A percentile compares a stretch with the other conserved stretches of the same genome.
Evolutionary conservation across 768 basidiomycete genomes (phyloP).

Genomic region (Tulasnella sp.): DNA sequence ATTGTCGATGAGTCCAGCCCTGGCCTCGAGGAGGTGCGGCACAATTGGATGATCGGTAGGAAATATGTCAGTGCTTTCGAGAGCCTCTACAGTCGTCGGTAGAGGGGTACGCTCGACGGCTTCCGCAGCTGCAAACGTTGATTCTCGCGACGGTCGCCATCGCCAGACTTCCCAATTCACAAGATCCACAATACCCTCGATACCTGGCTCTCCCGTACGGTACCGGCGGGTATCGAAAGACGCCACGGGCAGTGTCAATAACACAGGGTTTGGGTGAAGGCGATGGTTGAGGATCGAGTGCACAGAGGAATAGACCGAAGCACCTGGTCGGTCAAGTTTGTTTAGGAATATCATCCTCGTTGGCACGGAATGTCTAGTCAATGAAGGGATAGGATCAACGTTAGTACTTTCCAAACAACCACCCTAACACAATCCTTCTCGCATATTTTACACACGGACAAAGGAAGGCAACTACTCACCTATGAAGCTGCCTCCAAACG

Average conservation of each 20-base stretch:
- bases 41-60: conserved; percentile 51
- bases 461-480: conserved; percentile 41
- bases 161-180: conserved; percentile 76
- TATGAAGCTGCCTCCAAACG: conserved; percentile 77
- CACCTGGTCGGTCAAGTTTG: conserved; percentile 78
- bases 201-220: conserved; percentile 60
- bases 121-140: conserved; percentile 26
- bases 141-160: conserved; percentile 45
- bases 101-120: conserved; percentile 27
- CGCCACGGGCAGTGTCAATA: conserved; percentile 60
- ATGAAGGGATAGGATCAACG: background rate
- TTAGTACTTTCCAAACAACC: background rate
- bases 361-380: conserved; percentile 57
- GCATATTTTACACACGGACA: conserved; percentile 25
- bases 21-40: conserved; percentile 51
- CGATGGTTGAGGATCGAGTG: conserved; percentile 61
- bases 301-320: conserved; percentile 60
- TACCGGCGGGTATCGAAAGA: conserved; percentile 62
- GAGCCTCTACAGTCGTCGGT: conserved; percentile 37
- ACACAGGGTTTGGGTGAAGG: conserved; percentile 61
- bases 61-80: conserved; percentile 34
- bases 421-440: no score
- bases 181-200: conserved; percentile 74
- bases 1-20: conserved; percentile 60
- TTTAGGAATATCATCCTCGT: conserved; percentile 74